Evolutionary conservation across 1,284 basidiomycete genomes (phyloP), one percentile per base, ranked within the genome.

Genomic region (Marasmius sp.): DNA sequence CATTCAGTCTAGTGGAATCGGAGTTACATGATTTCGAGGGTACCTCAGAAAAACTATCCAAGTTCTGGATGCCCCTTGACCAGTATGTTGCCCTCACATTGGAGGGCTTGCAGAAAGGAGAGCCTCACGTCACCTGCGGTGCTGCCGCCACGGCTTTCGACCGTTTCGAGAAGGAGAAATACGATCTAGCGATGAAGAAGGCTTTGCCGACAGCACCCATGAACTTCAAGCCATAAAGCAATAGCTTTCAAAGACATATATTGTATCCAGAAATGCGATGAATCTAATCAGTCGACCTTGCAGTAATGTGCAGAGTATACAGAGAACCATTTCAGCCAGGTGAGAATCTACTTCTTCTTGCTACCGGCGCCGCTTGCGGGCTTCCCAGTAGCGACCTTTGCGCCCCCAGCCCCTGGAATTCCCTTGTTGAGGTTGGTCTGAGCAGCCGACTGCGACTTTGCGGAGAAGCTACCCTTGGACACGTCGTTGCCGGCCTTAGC

Each of bases 1-100:
- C 36, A 27, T n/a, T 4, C 63, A 86, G 85, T 5, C 75, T 87
- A 2, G 84, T 86, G 11, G 85, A 87, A 71, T 88, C 86, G 6
- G 86, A 89, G 66, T 74, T 88, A 34, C 87, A 89, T 68, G 85
- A 88, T 63, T 75, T 78, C 34, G 80, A 85, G 70, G 85, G 84
- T 34, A 84, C 77, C 0, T 81, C 81, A 0, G 76, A 78, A 48
- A 67, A 48, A 18, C 67, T 86, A 10, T 80, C 81, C 41, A 83
- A 83, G 61, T 67, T 79, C 55, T 88, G 85, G 85, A 84, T 89
- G 82, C 82, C 86, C 0, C 72, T 88, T 20, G 77, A 79, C 54
- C 75, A 82, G 63, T 88, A 81, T 66, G 84, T 76, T 4, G 71
- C 75, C 53, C 63, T 69, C 10, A 77, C 80, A 0, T 75, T 88